These are phyloP conservation scores for Parietaria judaica DNA, from an alignment of 306 rosid genomes.

Conservation along the genomic window DNA sequence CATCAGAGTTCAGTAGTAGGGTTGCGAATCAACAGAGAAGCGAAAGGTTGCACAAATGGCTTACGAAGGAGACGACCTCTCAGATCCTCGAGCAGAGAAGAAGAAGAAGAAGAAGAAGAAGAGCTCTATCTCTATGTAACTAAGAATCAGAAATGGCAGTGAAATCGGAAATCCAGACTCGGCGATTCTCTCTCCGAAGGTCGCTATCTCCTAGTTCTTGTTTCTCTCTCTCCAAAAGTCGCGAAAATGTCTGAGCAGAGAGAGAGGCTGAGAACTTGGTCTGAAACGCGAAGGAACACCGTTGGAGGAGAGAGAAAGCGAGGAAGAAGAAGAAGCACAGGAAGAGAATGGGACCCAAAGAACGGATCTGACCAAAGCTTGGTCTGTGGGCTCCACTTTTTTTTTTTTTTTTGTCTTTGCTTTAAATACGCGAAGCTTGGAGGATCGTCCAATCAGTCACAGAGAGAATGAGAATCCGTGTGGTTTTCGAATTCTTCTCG, in stretches of 20 bases:
- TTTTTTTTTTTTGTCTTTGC: background rate
- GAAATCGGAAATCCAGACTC: background rate
- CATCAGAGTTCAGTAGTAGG: too few relatives aligned
- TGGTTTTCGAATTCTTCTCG: too few relatives aligned
- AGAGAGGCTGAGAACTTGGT: conserved; percentile 30
- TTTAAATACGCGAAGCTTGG: too few relatives aligned
- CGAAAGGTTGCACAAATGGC: background rate
- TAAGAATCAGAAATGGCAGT: conserved; percentile 4
- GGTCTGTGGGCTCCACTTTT: conserved; percentile 54
- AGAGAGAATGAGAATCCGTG: too few relatives aligned
- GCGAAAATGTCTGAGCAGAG: conserved; percentile 25
- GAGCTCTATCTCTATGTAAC: conserved; percentile 18
- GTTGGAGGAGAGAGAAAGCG: conserved; percentile 24
- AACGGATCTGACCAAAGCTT: conserved; percentile 53
- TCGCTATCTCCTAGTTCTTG: conserved; percentile 2
- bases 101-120: background rate
- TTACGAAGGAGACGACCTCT: background rate
- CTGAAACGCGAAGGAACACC: conserved; percentile 40
- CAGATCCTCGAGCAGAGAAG: conserved; percentile 14
- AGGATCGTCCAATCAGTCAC: too few relatives aligned
- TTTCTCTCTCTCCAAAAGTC: conserved; percentile 14
- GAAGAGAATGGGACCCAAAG: conserved; percentile 41
- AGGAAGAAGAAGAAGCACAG: background rate
- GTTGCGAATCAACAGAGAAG: too few relatives aligned
- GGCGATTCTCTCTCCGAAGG: conserved; percentile 8